phyloP scores from a whole-genome alignment of 2,329 filamentous ascomycete genomes.

The Clarireedia paspali region DNA sequence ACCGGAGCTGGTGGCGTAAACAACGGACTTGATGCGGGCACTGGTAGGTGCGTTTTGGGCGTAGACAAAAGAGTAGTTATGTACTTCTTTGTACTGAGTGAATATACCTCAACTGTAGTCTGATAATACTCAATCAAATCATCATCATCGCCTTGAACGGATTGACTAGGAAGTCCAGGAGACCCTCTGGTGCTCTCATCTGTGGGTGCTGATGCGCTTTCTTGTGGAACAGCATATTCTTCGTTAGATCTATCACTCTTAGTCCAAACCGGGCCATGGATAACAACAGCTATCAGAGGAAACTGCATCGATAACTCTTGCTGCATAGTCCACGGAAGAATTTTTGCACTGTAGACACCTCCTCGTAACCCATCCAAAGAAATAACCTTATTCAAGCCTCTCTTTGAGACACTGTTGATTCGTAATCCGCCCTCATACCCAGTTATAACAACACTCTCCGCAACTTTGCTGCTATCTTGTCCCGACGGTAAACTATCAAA shows the following conservation, averaged over 20 bases:
- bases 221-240: slow-evolving; percentile 16
- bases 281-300: slow-evolving; percentile 69
- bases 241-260: slow-evolving; percentile 18
- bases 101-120: slow-evolving; percentile 85
- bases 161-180: slow-evolving; percentile 31
- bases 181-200: slow-evolving; percentile 23
- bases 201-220: slow-evolving; percentile 14
- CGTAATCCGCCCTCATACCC: slow-evolving; percentile 77
- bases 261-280: slow-evolving; percentile 65
- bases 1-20: slow-evolving; percentile 62
- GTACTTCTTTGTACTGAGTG: slow-evolving; percentile 64
- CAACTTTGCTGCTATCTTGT: slow-evolving; percentile 24
- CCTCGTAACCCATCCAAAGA: slow-evolving; percentile 72
- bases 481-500: slow-evolving; percentile 61
- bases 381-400: slow-evolving; percentile 61
- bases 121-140: slow-evolving; percentile 57
- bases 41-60: slow-evolving; percentile 51
- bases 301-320: slow-evolving; percentile 48
- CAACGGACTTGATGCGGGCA: slow-evolving; percentile 50
- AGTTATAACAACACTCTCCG: slow-evolving; percentile 62
- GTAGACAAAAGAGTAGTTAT: slow-evolving; percentile 68
- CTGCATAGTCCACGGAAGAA: slow-evolving; percentile 60
- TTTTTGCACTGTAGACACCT: slow-evolving; percentile 72
- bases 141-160: slow-evolving; percentile 28
- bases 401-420: slow-evolving; percentile 64